Base-by-base conservation (phyloP, 352 stramenopile genomes). In the Aphanomyces euteiches region DNA sequence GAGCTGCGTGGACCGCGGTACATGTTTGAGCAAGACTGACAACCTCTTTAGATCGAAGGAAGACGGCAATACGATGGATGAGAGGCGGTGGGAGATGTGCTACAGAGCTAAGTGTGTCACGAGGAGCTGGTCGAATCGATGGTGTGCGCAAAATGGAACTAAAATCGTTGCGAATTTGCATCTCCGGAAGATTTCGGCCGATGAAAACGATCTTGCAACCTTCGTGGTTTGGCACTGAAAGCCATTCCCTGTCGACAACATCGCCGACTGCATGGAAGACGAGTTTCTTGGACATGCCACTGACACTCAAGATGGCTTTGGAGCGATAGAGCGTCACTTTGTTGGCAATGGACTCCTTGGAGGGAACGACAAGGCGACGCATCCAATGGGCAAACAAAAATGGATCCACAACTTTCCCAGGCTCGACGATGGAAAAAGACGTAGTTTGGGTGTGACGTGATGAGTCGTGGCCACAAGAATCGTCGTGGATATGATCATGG, bases 171-270 rank as follows among this genome's bases (percentile, higher is more conserved):
- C 72, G 64, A 4, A 70, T 19, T 15, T 37, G 36, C 7, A 6
- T 34, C 48, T 70, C 69, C 53, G 74, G 60, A 15, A 79, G 67
- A 19, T 69, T 47, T 34, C 72, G 72, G 28, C 74, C 74, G 60
- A 79, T 79, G 63, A 79, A 79, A 7, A 79, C 74, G 43, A 79
- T 76, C 38, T 75, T 75, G 64, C 67, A 75, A 5, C 74, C 69
- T 17, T 74, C 41, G 28, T 36, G 37, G 8, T 28, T 36, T 8
- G 64, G 47, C 19, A 70, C 64, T 7, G 47, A 17, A 21, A 70
- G 54, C 64, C 64, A 70, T 36, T 70, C 64, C 38, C 64, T 37
- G 13, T 75, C 70, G 13, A 72, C 68, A 37, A 77, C 73, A 54
- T 77, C 73, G 13, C 68, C 73, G 0, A 79, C 74, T 12, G 74